Evolutionary conservation across 148 eudicot species (phyloP).

Genomic region (Linanthus parryae): DNA sequence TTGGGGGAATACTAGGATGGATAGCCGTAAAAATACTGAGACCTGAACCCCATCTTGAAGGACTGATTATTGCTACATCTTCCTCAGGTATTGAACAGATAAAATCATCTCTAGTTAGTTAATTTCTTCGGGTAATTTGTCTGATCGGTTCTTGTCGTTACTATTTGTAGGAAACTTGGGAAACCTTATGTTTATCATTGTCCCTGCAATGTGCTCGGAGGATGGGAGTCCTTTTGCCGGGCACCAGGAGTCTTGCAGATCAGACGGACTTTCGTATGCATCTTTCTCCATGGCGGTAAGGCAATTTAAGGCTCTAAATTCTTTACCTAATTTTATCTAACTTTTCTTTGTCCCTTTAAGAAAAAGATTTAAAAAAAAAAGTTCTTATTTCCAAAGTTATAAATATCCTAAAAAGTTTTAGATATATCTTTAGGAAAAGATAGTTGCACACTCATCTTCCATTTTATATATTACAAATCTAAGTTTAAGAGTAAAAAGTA

Average conservation of each 20-base stretch:
- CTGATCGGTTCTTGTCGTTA: no score
- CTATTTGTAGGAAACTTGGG: slow-evolving; percentile 65
- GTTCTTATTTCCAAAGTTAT: no score
- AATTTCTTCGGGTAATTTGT: neutral
- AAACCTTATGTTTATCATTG: slow-evolving; percentile 63
- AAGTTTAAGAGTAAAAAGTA: no score
- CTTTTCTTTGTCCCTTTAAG: no score
- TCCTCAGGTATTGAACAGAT: slow-evolving; percentile 44
- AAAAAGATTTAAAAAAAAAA: no score
- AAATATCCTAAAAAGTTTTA: no score
- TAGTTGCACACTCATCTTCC: neutral
- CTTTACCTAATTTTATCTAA: no score
- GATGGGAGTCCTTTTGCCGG: slow-evolving; percentile 75
- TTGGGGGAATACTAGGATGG: slow-evolving; percentile 85
- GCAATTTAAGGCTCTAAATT: no score
- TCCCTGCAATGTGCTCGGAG: slow-evolving; percentile 78
- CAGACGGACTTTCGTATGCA: slow-evolving; percentile 62
- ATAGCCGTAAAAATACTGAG: slow-evolving; percentile 56
- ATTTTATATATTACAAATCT: no score
- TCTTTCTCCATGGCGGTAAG: slow-evolving; percentile 98
- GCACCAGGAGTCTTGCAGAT: slow-evolving; percentile 35
- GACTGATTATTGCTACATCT: slow-evolving; percentile 62
- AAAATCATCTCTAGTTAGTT: neutral
- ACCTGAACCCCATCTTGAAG: slow-evolving; percentile 60
- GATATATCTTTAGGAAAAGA: neutral